Evolutionary conservation across 2,329 filamentous ascomycete genomes (phyloP), one percentile per base, ranked within the genome.

Genomic region (Aspergillus oerlinghausenensis): DNA sequence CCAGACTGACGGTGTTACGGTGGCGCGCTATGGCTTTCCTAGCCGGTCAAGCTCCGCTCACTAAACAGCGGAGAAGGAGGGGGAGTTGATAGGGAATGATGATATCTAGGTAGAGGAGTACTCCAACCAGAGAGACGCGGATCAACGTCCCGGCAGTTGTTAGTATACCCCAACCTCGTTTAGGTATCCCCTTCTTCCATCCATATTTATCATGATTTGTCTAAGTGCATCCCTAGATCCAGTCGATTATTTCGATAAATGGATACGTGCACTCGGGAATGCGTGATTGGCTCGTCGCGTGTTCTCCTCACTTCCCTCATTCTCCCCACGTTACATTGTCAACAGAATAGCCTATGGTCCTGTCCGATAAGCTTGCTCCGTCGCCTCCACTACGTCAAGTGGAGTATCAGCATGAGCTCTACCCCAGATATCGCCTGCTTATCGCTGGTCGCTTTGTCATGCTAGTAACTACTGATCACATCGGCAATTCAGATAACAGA

Each of bases 391-490:
- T 47, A 14, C 43, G 21, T 23, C 21, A 47, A 47, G 43, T 26
- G 21, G 43, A 35, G 32, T 17, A 17, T 5, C 32, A 17, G 32
- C 32, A 35, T 14, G 11, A 17, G 32, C 29, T 45, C 38, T 51
- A 62, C 63, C 59, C 59, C 63, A 60, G 63, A 62, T 65, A 59
- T 52, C 45, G 40, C 52, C 51, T 58, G 56, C 57, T 65, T 65
- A 65, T 64, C 60, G 45, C 49, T 56, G 55, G 56, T n/a, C 6
- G 14, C 32, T 38, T 38, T 38, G 11, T 48, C 9, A n/a, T 56
- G 29, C 43, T 23, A 40, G 51, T 45, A n/a, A n/a, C n/a, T n/a
- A 26, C 48, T 50, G 28, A 21, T 9, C 42, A 35, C 26, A 23
- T 32, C 14, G 43, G 42, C 42, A 55, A 43, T 19, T 9, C 14